phyloP scores from a whole-genome alignment of 2,329 filamentous ascomycete genomes.

The Xylaria sp. region DNA sequence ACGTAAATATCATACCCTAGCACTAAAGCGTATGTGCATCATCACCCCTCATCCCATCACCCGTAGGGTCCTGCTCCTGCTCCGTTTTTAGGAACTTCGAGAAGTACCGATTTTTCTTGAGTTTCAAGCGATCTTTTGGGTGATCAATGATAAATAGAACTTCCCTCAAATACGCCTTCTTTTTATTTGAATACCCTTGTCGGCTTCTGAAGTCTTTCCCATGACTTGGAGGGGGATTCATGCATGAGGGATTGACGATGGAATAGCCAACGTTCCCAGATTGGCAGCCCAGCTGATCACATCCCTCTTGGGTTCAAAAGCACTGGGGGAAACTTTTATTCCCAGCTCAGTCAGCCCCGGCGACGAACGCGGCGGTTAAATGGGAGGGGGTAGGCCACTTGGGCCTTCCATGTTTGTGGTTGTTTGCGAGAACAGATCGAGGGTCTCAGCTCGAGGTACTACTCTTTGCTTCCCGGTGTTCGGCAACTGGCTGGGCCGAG shows the following conservation, averaged over 20 bases:
- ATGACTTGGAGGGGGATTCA: too few relatives aligned
- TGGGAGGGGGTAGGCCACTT: neutral
- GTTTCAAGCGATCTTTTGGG: neutral
- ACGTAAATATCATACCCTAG: neutral
- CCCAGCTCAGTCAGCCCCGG: neutral
- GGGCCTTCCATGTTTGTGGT: neutral
- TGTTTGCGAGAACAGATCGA: neutral
- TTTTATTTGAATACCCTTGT: too few relatives aligned
- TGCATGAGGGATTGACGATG: too few relatives aligned
- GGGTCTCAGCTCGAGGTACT: conserved; percentile 16
- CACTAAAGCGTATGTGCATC: neutral
- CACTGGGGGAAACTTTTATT: too few relatives aligned
- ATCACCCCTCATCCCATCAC: neutral
- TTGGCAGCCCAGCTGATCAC: too few relatives aligned
- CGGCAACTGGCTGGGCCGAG: conserved; percentile 23
- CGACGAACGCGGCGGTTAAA: neutral
- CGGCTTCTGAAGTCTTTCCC: too few relatives aligned
- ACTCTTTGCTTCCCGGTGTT: conserved; percentile 28
- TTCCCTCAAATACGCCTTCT: too few relatives aligned
- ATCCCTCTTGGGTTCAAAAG: too few relatives aligned
- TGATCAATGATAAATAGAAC: too few relatives aligned
- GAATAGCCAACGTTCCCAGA: too few relatives aligned
- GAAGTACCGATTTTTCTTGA: neutral
- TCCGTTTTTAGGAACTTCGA: neutral
- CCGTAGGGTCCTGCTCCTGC: neutral